These are phyloP conservation scores for Tetrapisispora fleetii DNA, from an alignment of 805 yeast species.

Conservation along the genomic window DNA sequence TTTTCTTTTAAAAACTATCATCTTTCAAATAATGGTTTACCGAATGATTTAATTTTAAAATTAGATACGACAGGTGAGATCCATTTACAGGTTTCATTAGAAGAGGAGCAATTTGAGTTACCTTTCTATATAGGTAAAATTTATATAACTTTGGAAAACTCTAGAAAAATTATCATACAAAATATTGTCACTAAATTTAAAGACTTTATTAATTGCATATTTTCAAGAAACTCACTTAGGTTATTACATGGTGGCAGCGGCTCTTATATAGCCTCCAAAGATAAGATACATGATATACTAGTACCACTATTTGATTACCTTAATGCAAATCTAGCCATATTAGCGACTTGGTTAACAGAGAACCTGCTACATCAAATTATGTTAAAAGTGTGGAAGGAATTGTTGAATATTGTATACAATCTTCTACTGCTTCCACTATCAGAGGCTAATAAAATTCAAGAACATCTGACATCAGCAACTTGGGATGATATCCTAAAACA, in stretches of 20 bases:
- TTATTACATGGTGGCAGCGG: constrained; percentile 46
- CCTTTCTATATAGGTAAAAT: constrained; percentile 72
- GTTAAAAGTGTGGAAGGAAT: constrained; percentile 72
- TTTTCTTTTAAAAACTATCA: constrained; percentile 52
- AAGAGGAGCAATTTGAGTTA: constrained; percentile 72
- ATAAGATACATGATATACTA: constrained; percentile 52
- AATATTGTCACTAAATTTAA: constrained; percentile 67
- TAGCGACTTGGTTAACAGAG: constrained; percentile 49
- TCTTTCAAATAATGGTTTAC: constrained; percentile 58
- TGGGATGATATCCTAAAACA: too few species aligned
- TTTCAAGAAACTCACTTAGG: constrained; percentile 49
- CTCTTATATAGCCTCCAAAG: constrained; percentile 33
- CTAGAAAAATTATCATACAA: constrained; percentile 57
- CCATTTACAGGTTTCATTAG: constrained; percentile 59
- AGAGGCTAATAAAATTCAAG: constrained; percentile 21
- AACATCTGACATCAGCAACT: not conserved
- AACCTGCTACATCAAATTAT: constrained; percentile 53
- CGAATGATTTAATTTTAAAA: constrained; percentile 49
- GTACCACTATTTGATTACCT: constrained; percentile 66
- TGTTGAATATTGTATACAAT: constrained; percentile 58
- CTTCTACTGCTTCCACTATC: constrained; percentile 60
- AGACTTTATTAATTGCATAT: constrained; percentile 45
- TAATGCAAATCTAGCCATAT: constrained; percentile 53
- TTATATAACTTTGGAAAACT: constrained; percentile 50
- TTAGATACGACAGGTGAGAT: constrained; percentile 62